Base-by-base conservation (phyloP, 768 basidiomycete species). In the Suillus decipiens region DNA sequence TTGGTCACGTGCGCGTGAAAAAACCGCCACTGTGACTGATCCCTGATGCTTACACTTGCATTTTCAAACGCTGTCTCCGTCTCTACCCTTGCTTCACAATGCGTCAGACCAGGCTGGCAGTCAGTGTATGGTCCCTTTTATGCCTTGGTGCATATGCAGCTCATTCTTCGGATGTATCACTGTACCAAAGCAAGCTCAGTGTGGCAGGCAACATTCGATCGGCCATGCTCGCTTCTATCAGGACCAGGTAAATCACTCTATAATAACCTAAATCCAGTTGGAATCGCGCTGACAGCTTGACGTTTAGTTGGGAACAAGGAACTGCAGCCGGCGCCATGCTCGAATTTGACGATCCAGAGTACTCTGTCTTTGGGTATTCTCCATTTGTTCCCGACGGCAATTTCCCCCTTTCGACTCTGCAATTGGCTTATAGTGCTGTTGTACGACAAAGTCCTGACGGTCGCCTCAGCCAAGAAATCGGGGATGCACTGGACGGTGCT, bases 231-330 rank as follows among this genome's bases (percentile, higher is more conserved):
- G 64, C 63, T n/a, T 73, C 71, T 37, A 69, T 72, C 51, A 66
- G 71, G 43, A 72, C 72, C 12, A 72, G 71, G 71, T 71, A 50
- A 28, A 64, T 14, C 59, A 12, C 12, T 22, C 15, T 33, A 28
- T 51, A 19, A 28, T 17, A 19, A 15, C n/a, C 42, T n/a, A n/a
- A 36, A 33, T 55, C 17, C 12, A 28, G 14, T 31, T n/a, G 39
- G 5, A n/a, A 24, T 17, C 36, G 5, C 24, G 36, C 55, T 17
- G 37, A 37, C 37, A 37, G 8, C 37, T 12, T 37, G 9, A 37
- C 4, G 8, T 37, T 37, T 43, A 74, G 73, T 48, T 74, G 73
- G 72, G 73, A 73, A 65, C 73, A 74, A 60, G 73, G 73, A 41
- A 74, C 72, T 15, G 73, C 73, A n/a, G 64, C 66, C 8, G 67